These are phyloP conservation scores for Blastomyces silverae DNA, from an alignment of 2,329 filamentous ascomycete genomes.

Conservation along the genomic window DNA sequence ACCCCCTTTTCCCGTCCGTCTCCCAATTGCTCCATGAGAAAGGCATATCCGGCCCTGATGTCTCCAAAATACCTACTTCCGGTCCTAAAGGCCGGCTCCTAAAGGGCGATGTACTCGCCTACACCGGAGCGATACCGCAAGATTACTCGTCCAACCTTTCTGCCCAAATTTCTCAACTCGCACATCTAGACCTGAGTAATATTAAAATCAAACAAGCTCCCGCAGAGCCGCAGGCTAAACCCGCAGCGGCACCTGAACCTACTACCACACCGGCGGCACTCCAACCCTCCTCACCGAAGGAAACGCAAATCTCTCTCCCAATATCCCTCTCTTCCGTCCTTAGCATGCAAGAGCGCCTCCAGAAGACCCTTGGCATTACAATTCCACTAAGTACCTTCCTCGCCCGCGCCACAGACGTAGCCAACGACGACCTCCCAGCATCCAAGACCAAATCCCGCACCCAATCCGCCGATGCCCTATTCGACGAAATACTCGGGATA, in stretches of 20 bases:
- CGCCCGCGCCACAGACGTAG: constrained; percentile 72
- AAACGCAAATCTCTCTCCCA: constrained; percentile 57
- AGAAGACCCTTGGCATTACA: constrained; percentile 68
- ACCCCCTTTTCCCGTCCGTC: constrained; percentile 65
- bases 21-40: constrained; percentile 72
- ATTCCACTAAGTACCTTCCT: constrained; percentile 84
- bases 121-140: constrained; percentile 69
- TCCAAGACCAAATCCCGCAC: constrained; percentile 52
- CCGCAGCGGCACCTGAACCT: constrained; percentile 21
- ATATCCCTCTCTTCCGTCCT: constrained; percentile 73
- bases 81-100: constrained; percentile 82
- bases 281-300: constrained; percentile 25
- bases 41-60: constrained; percentile 65
- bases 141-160: constrained; percentile 66
- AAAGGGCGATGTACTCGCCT: constrained; percentile 92
- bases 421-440: constrained; percentile 76
- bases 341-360: constrained; percentile 72
- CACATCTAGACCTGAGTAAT: constrained; percentile 88
- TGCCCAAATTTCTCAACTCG: constrained; percentile 63
- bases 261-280: constrained; percentile 22
- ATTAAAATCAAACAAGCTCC: constrained; percentile 66
- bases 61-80: constrained; percentile 75
- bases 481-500: constrained; percentile 73
- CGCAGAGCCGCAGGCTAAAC: constrained; percentile 26
- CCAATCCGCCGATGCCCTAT: constrained; percentile 67